Evolutionary conservation across 768 basidiomycete genomes (phyloP), one percentile per base, ranked within the genome.

Genomic region (Xanthoconium stramineum): DNA sequence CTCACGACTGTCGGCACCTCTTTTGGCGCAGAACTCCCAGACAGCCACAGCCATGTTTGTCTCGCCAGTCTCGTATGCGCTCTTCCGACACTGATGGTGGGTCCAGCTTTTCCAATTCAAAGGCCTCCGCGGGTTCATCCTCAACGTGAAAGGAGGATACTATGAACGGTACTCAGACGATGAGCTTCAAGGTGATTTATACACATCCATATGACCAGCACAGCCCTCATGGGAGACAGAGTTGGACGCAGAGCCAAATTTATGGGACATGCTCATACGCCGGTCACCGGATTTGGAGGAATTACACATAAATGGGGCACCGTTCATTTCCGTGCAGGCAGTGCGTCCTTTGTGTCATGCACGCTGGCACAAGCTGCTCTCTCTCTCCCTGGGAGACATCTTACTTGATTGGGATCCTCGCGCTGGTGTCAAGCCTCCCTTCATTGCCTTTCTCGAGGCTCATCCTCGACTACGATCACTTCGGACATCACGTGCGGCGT

Each of bases 201-300:
- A 29, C 24, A 15, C 19, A 7, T 46, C 24, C n/a, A 10, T 28
- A 2, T 30, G 36, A 5, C 35, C 29, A 28, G 29, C 45, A 33
- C 13, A 0, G 8, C 20, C 36, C 58, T 66, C 7, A 71, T 44
- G 11, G 3, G 17, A 43, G 5, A 15, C 29, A 72, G 71, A 66
- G 15, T 56, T 68, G 20, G 62, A 37, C 14, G 68, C 61, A 8
- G 67, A 71, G 35, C 44, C 52, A 32, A 63, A 59, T 14, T 72
- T 91, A 51, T 88, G 86, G 85, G 78, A 83, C 58, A 88, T 91
- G 89, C 77, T 91, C 46, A 80, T 83, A 51, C 71, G 74, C 28
- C 78, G 78, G 30, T 86, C 84, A 62, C 86, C 84, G 2, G 76
- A 85, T 60, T 78, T 91, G 9, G 82, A 88, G 65, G 83, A 85